A percentile compares a stretch with the other conserved stretches of the same genome.
These are phyloP conservation scores for Heliocybe sulcata DNA, from an alignment of 1,284 basidiomycete genomes.

Conservation along the genomic window DNA sequence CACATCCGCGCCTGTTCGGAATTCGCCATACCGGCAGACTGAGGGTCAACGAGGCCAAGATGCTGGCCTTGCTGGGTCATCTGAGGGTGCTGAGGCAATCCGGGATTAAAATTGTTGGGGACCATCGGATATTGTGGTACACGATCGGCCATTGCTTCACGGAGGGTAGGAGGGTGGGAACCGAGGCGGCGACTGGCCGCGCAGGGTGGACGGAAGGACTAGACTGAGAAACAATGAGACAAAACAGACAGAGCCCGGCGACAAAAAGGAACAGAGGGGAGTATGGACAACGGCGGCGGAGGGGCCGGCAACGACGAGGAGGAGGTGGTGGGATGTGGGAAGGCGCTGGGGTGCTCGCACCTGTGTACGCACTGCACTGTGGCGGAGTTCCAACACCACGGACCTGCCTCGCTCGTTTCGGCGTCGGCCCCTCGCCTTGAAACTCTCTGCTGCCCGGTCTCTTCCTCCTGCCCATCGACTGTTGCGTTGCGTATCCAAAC, in stretches of 20 bases:
- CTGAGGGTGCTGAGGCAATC: neutral
- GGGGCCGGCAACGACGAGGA: neutral
- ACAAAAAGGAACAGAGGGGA: neutral
- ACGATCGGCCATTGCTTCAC: conserved; percentile 2
- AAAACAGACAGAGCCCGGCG: neutral
- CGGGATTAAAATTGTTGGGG: neutral
- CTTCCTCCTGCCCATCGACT: too few relatives aligned
- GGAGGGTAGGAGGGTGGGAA: neutral
- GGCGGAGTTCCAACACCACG: neutral
- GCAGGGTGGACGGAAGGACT: neutral
- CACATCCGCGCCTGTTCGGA: neutral
- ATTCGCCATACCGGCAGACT: neutral
- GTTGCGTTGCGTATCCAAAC: neutral
- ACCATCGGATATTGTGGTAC: neutral
- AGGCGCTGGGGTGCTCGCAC: neutral
- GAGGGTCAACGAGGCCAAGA: neutral
- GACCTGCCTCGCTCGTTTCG: neutral
- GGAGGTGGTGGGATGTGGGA: neutral
- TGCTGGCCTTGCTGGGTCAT: conserved; percentile 1
- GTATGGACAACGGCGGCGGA: neutral
- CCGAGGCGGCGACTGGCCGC: neutral
- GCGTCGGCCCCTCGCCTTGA: neutral
- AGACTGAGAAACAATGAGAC: neutral
- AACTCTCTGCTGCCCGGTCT: neutral
- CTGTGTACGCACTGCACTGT: neutral